These are phyloP conservation scores for Aspergillus egyptiacus DNA, from an alignment of 495 filamentous ascomycete genomes.

Conservation along the genomic window DNA sequence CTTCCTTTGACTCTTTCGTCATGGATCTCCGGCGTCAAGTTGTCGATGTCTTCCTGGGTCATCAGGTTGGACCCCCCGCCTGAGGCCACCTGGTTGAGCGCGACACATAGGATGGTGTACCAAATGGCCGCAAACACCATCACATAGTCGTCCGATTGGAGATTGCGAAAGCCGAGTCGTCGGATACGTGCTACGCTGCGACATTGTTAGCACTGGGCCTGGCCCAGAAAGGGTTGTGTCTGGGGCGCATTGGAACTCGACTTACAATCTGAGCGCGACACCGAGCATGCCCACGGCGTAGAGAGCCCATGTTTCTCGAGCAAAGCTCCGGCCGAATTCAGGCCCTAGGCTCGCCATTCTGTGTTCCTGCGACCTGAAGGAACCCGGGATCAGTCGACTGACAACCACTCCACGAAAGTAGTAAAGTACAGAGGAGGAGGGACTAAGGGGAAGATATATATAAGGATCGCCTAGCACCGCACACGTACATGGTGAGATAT, in stretches of 20 bases:
- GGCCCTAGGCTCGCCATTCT: constrained; percentile 34
- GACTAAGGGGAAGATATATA: constrained; percentile 1
- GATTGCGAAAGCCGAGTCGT: constrained; percentile 38
- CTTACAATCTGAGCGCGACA: constrained; percentile 41
- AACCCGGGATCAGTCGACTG: constrained; percentile 12
- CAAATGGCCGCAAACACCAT: constrained; percentile 44
- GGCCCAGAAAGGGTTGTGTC: neutral
- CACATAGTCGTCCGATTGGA: constrained; percentile 49
- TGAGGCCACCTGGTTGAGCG: constrained; percentile 44
- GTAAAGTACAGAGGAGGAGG: neutral
- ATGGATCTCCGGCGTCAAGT: constrained; percentile 35
- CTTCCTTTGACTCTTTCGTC: constrained; percentile 43
- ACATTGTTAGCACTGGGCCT: neutral
- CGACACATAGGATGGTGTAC: constrained; percentile 50
- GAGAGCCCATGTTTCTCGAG: constrained; percentile 43
- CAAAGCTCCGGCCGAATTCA: constrained; percentile 30
- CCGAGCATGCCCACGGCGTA: constrained; percentile 42
- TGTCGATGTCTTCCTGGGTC: constrained; percentile 31
- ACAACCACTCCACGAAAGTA: neutral
- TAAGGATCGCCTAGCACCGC: neutral
- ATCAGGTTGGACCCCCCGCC: constrained; percentile 53
- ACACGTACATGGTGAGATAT: constrained; percentile 9
- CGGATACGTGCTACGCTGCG: constrained; percentile 44
- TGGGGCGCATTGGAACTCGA: neutral
- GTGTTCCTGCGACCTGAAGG: constrained; percentile 20